A percentile compares a stretch with the other conserved stretches of the same genome.
phyloP scores from a whole-genome alignment of 2,329 filamentous ascomycete genomes.

The Clarireedia hainanense region DNA sequence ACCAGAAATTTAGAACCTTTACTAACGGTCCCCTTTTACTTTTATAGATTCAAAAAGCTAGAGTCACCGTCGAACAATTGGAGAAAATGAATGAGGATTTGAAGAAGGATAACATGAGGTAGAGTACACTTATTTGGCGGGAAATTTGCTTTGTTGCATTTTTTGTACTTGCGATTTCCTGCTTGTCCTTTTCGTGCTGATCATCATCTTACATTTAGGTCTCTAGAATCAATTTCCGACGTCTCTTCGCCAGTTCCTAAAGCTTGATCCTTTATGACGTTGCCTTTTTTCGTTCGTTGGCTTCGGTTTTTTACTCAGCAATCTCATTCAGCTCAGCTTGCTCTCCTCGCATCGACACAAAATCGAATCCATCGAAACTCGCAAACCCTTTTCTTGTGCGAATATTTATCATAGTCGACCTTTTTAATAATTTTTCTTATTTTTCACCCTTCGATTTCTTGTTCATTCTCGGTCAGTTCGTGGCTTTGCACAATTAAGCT shows the following conservation, averaged over 20 bases:
- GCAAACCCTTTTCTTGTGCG: no score
- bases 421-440: no score
- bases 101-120: constrained; percentile 43
- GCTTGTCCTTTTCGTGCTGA: constrained; percentile 8
- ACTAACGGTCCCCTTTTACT: constrained; percentile 17
- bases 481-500: no score
- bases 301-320: not conserved
- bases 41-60: constrained; percentile 29
- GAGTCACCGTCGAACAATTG: constrained; percentile 29
- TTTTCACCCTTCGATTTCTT: no score
- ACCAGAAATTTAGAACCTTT: not conserved
- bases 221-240: constrained; percentile 11
- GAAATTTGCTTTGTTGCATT: not conserved
- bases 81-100: constrained; percentile 48
- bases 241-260: constrained; percentile 8
- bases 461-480: no score
- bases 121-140: constrained; percentile 8
- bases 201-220: constrained; percentile 4
- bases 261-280: not conserved
- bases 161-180: constrained; percentile 1
- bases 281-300: not conserved
- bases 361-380: no score
- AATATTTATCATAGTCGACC: no score
- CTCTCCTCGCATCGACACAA: not conserved
- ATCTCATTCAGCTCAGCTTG: not conserved